phyloP scores from a whole-genome alignment of 2,329 filamentous ascomycete genomes.

The Aspergillus niger region DNA sequence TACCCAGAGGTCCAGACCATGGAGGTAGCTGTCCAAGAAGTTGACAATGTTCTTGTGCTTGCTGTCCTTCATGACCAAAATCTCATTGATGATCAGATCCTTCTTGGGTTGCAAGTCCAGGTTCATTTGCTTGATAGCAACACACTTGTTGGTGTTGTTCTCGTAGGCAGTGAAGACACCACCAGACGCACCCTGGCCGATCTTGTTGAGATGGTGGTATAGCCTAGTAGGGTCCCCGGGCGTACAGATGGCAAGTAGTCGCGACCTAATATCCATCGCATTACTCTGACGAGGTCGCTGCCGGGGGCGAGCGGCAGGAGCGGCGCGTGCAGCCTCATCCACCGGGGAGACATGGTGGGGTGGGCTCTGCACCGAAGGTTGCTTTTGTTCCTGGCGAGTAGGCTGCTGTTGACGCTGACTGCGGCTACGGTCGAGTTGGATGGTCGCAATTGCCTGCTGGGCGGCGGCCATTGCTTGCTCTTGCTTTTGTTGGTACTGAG shows the following conservation, averaged over 20 bases:
- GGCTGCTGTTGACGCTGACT: conserved; percentile 69
- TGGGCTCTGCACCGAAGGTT: conserved; percentile 26
- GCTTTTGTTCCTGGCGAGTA: conserved; percentile 55
- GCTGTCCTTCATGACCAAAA: conserved; percentile 98
- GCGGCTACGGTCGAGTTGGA: conserved; percentile 69
- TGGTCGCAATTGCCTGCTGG: conserved; percentile 71
- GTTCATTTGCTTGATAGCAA: conserved; percentile 99
- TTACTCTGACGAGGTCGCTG: conserved; percentile 78
- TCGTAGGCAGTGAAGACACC: conserved; percentile 94
- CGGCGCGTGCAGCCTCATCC: conserved; percentile 42
- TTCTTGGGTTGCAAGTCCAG: conserved; percentile 98
- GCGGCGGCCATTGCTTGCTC: conserved; percentile 79
- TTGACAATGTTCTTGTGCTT: conserved; percentile 99
- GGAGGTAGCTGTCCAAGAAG: conserved; percentile 95
- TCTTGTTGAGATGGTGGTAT: conserved; percentile 87
- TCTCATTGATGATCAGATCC: conserved; percentile 98
- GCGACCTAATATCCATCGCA: conserved; percentile 76
- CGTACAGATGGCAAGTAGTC: conserved; percentile 85
- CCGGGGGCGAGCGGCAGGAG: conserved; percentile 67
- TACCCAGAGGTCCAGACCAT: conserved; percentile 90
- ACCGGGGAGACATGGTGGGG: conserved; percentile 41
- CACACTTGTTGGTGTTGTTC: conserved; percentile 77
- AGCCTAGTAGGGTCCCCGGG: conserved; percentile 85
- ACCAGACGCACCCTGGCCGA: conserved; percentile 94
- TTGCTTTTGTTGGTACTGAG: conserved; percentile 68